phyloP scores from a whole-genome alignment of 768 basidiomycete species.

The Neoboletus subvelutipes region DNA sequence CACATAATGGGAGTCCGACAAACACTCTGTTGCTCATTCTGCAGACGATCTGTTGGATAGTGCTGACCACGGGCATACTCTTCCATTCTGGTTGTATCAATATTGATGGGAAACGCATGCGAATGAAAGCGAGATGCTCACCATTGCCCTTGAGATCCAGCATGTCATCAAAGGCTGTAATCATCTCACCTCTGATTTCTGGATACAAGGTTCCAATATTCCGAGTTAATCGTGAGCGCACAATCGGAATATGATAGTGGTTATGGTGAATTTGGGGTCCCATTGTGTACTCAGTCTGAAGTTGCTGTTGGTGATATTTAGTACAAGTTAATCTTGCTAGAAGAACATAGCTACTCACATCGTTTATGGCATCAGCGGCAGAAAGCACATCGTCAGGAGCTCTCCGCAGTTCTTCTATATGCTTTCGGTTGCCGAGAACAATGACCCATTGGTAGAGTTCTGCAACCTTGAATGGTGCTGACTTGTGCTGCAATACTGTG shows the following conservation, averaged over 20 bases:
- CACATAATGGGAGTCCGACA: background rate
- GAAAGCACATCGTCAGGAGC: background rate
- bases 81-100: background rate
- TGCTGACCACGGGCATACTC: background rate
- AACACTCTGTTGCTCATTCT: background rate
- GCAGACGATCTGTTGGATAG: background rate
- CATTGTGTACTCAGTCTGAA: background rate
- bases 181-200: background rate
- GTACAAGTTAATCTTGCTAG: background rate
- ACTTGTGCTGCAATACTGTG: background rate
- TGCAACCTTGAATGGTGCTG: background rate
- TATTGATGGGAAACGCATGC: background rate
- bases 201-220: background rate
- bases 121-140: background rate
- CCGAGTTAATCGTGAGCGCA: background rate
- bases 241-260: background rate
- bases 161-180: background rate
- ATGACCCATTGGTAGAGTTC: background rate
- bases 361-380: background rate
- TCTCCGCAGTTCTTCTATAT: background rate
- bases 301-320: background rate
- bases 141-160: background rate
- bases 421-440: background rate
- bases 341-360: background rate
- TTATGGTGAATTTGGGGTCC: background rate